These are phyloP conservation scores for Carpinus viminea DNA, from an alignment of 306 rosid species.

Conservation along the genomic window DNA sequence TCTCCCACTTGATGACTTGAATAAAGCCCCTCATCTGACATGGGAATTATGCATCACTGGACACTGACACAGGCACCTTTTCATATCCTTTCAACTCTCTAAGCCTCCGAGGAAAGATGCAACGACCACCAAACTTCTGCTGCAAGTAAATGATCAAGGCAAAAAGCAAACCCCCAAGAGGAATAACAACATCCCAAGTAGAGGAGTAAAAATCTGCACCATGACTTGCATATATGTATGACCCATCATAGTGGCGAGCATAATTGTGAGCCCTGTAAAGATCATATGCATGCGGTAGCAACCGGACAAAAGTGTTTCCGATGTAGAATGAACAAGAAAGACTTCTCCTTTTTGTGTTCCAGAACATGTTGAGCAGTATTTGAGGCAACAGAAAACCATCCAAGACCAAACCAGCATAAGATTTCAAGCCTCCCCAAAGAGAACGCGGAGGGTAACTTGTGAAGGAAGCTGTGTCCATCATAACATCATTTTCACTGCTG, in stretches of 20 bases:
- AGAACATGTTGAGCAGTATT: background rate
- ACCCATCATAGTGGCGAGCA: background rate
- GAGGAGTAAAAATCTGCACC: slow-evolving; percentile 44
- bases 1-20: no score
- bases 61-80: slow-evolving; percentile 29
- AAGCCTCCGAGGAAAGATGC: slow-evolving; percentile 37
- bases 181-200: slow-evolving; percentile 52
- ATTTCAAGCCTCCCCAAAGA: slow-evolving; percentile 41
- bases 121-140: slow-evolving; percentile 53
- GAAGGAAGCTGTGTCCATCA: background rate
- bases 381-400: slow-evolving; percentile 1
- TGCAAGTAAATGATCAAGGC: slow-evolving; percentile 54
- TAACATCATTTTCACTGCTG: background rate
- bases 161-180: slow-evolving; percentile 43
- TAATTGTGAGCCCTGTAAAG: slow-evolving; percentile 41
- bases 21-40: no score
- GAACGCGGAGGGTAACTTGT: slow-evolving; percentile 13
- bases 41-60: slow-evolving; percentile 24
- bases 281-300: slow-evolving; percentile 61
- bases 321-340: slow-evolving; percentile 41
- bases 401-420: slow-evolving; percentile 30
- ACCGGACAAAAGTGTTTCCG: slow-evolving; percentile 56
- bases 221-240: slow-evolving; percentile 47
- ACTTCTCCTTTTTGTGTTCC: background rate
- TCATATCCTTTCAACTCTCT: slow-evolving; percentile 28